Evolutionary conservation across 1,284 basidiomycete species (phyloP), one percentile per base, ranked within the genome.

Genomic region (Polyporus tsugae): DNA sequence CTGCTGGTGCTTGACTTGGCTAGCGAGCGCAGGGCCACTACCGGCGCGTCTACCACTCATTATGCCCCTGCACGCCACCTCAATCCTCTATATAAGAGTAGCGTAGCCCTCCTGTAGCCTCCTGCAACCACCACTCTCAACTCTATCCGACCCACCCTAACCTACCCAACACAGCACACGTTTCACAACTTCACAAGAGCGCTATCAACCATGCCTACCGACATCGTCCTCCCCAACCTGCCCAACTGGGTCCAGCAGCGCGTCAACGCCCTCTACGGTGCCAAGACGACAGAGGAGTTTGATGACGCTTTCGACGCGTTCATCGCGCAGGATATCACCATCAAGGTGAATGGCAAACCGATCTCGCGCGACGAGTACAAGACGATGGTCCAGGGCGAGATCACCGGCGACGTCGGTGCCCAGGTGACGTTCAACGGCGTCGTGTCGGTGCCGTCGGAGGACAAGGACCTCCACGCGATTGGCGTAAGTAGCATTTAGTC

Each of bases 341-440:
- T 83, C 64, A 75, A 71, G 17, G 70, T 84, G 64, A 85, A 84
- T 66, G 82, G 79, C 35, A 70, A 78, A 55, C 25, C 69, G 17
- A 39, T 76, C 22, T 68, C 74, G 19, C 72, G 74, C 53, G 76
- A 71, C n/a, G 59, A 73, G 49, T 79, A 78, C 73, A 77, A 77
- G 75, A 49, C 70, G 58, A 67, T 71, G 53, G 42, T 79, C 41
- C 67, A 62, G 57, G 64, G 65, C 33, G 72, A 75, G 70, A 75
- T 75, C 66, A 66, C 57, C n/a, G 62, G 58, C 52, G 77, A 78
- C 29, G 63, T 63, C 22, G 60, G 69, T 52, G 75, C 74, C 11
- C 53, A 69, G 52, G 74, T 78, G 10, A 67, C 68, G 4, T 76
- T 75, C 72, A 64, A 68, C 33, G 73, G 71, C 35, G 64, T 73